Evolutionary conservation across 352 stramenopile species (phyloP).

Genomic region (Phytophthora tubulina): DNA sequence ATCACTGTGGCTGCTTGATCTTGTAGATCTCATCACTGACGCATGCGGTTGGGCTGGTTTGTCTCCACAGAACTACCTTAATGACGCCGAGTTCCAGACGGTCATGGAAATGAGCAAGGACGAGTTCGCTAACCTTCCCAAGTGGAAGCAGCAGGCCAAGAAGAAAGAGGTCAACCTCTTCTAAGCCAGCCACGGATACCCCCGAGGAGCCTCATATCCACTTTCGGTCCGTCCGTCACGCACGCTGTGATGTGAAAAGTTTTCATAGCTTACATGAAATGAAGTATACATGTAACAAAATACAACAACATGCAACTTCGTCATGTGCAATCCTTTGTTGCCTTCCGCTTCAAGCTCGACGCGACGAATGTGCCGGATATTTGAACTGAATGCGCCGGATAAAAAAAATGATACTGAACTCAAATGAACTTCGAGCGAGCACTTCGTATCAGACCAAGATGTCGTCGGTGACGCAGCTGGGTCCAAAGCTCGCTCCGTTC

Average conservation of each 20-base stretch:
- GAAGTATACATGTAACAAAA: conserved; percentile 24
- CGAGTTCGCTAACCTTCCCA: conserved; percentile 75
- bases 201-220: conserved; percentile 5
- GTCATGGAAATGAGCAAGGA: conserved; percentile 70
- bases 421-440: conserved; percentile 10
- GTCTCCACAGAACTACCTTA: conserved; percentile 62
- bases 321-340: background rate
- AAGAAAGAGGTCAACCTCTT: conserved; percentile 91
- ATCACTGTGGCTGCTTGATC: conserved; percentile 12
- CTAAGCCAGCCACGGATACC: conserved; percentile 45
- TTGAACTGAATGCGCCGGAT: conserved; percentile 22
- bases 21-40: conserved; percentile 44
- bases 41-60: conserved; percentile 1
- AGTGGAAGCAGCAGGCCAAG: conserved; percentile 90
- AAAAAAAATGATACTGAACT: conserved; percentile 23
- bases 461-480: conserved; percentile 25
- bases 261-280: conserved; percentile 37
- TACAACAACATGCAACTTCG: conserved; percentile 29
- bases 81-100: conserved; percentile 79
- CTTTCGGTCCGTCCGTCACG: background rate
- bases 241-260: conserved; percentile 19
- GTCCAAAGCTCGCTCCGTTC: conserved; percentile 82
- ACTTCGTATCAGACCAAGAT: conserved; percentile 20
- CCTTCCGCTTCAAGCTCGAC: conserved; percentile 25
- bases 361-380: conserved; percentile 6